Percentiles rank a stretch among this genome's conserved stretches.
These are phyloP conservation scores for Lodderomyces elongisporus DNA, from an alignment of 1,139 yeast genomes.

Conservation along the genomic window DNA sequence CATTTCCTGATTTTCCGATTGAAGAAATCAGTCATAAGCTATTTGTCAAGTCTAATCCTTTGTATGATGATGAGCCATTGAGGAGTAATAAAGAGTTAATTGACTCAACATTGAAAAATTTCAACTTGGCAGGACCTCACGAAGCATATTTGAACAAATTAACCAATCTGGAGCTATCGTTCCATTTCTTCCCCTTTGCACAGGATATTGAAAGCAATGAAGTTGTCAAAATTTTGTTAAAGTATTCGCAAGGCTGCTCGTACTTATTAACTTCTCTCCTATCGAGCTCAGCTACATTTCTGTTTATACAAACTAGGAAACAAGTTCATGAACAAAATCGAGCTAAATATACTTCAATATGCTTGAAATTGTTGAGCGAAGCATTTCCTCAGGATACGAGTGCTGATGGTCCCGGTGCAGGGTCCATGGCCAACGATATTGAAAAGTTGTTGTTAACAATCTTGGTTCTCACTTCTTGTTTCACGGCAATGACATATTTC, in stretches of 20 bases:
- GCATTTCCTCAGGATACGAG: conserved; percentile 24
- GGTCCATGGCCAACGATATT: conserved; percentile 23
- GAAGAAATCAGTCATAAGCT: conserved; percentile 7
- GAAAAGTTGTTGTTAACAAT: conserved; percentile 38
- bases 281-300: conserved; percentile 36
- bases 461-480: conserved; percentile 31
- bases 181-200: conserved; percentile 37
- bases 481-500: conserved; percentile 25
- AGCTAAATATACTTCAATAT: conserved; percentile 27
- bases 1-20: conserved; percentile 5
- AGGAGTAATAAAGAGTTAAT: conserved; percentile 19
- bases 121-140: conserved; percentile 27
- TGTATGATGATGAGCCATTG: conserved; percentile 15
- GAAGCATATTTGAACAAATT: conserved; percentile 27
- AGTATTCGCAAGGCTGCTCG: conserved; percentile 32
- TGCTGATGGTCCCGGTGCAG: conserved; percentile 7
- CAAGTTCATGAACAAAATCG: conserved; percentile 26
- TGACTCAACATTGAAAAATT: conserved; percentile 20
- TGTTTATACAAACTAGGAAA: conserved; percentile 30
- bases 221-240: conserved; percentile 28
- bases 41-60: conserved; percentile 10
- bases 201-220: conserved; percentile 31
- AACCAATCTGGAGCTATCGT: conserved; percentile 25
- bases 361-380: conserved; percentile 28
- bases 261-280: conserved; percentile 32